Evolutionary conservation across 2,329 filamentous ascomycete species (phyloP), one percentile per base, ranked within the genome.

Genomic region (Fusarium chlamydosporum): DNA sequence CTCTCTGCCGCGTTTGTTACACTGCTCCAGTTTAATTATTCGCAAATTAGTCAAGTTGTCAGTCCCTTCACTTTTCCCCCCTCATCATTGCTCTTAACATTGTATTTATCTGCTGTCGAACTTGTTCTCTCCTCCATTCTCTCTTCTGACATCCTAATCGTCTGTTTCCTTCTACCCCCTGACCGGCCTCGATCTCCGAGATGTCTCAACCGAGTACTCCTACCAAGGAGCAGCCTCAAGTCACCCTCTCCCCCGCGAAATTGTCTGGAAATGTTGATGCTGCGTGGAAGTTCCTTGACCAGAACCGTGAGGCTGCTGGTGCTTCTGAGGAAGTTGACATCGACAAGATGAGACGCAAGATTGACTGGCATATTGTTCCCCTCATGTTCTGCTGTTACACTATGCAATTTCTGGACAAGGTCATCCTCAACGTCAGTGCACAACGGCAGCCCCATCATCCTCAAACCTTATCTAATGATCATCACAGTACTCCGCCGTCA

Each of bases 341-440:
- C 46, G 77, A 78, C 62, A 76, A 77, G 3, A 75, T 89, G 42
- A 79, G 86, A 6, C 82, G 83, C 62, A 88, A 84, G 76, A 84
- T 90, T 48, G 87, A 90, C 71, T 85, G 80, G 78, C 83, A 81
- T 48, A 86, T 90, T 54, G 80, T 90, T 34, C 88, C 88, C 0
- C 79, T 89, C 54, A 88, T 89, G 85, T 89, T 89, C 63, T 76
- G 82, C 43, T 86, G 84, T 72, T 90, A 90, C 72, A 84, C 84
- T n/a, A 82, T 89, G 78, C 87, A 89, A 71, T 89, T 89, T 68
- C 79, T 89, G 43, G 88, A 90, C 79, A 90, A 90, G 77, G 85
- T 89, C 62, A 83, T 87, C 29, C 82, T 89, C 43, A 90, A 90
- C 71, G 86, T 88, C 52, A 73, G 84, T 78, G 34, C 40, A 29